phyloP scores from a whole-genome alignment of 2,329 filamentous ascomycete genomes.

The Pseudomassariella vexata region DNA sequence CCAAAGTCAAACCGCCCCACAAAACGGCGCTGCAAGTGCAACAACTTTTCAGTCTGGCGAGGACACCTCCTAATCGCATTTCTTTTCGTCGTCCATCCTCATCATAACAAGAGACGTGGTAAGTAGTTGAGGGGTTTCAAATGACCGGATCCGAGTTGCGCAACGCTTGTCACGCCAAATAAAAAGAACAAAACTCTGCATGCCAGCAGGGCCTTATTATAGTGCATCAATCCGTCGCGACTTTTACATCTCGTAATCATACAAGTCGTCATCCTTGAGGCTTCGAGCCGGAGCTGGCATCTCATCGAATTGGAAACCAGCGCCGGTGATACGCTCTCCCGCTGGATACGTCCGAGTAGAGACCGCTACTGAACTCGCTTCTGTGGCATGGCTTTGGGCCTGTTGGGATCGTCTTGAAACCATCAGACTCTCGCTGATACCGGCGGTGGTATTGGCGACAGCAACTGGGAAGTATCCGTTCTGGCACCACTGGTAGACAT shows the following conservation, averaged over 20 bases:
- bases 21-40: too few relatives aligned
- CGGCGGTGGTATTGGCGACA: slow-evolving; percentile 1
- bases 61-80: too few relatives aligned
- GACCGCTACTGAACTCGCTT: slow-evolving; percentile 5
- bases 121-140: too few relatives aligned
- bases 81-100: too few relatives aligned
- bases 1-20: too few relatives aligned
- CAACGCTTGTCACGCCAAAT: too few relatives aligned
- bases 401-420: slow-evolving; percentile 3
- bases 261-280: neutral
- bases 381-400: slow-evolving; percentile 8
- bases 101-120: too few relatives aligned
- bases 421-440: slow-evolving; percentile 10
- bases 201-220: neutral
- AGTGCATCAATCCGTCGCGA: neutral
- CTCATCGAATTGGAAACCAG: slow-evolving; percentile 2
- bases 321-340: slow-evolving; percentile 5
- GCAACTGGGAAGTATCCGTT: slow-evolving; percentile 5
- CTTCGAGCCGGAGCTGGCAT: neutral
- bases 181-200: too few relatives aligned
- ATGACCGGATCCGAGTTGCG: too few relatives aligned
- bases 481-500: slow-evolving; percentile 12
- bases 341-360: slow-evolving; percentile 4
- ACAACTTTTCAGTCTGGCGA: too few relatives aligned
- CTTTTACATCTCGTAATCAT: neutral